These are phyloP conservation scores for Medicago ruthenica DNA, from an alignment of 306 rosid genomes.

Conservation along the genomic window DNA sequence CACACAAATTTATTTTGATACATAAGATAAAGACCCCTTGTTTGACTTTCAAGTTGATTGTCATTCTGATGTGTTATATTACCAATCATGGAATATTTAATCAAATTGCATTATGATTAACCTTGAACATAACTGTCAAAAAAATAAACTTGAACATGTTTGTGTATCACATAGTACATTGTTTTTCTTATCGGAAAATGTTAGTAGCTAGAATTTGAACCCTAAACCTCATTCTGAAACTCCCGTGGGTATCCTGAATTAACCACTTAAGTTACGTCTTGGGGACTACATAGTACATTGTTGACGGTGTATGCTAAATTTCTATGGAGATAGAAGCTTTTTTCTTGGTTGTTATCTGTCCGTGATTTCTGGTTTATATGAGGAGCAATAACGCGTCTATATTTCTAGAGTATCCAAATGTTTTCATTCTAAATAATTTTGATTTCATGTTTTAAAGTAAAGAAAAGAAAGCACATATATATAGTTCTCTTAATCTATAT, in stretches of 20 bases:
- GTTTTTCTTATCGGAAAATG: background rate
- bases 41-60: conserved; percentile 43
- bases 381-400: no score
- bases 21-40: conserved; percentile 55
- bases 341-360: conserved; percentile 28
- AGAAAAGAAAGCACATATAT: no score
- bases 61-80: conserved; percentile 40
- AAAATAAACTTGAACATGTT: background rate
- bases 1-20: conserved; percentile 44
- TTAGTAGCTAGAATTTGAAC: background rate
- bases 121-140: background rate
- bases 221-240: background rate
- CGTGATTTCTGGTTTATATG: conserved; percentile 12
- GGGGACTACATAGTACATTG: conserved; percentile 26
- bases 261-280: background rate
- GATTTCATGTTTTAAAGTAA: no score
- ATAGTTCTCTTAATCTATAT: no score
- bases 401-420: no score
- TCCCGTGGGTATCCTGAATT: background rate
- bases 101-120: conserved; percentile 40
- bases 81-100: conserved; percentile 36
- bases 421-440: no score
- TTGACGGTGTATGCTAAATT: conserved; percentile 3
- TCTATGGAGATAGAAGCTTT: conserved; percentile 29
- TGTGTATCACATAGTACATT: conserved; percentile 13